Evolutionary conservation across 805 yeast species (phyloP), one percentile per base, ranked within the genome.

Genomic region (Myxozyma monticola): DNA sequence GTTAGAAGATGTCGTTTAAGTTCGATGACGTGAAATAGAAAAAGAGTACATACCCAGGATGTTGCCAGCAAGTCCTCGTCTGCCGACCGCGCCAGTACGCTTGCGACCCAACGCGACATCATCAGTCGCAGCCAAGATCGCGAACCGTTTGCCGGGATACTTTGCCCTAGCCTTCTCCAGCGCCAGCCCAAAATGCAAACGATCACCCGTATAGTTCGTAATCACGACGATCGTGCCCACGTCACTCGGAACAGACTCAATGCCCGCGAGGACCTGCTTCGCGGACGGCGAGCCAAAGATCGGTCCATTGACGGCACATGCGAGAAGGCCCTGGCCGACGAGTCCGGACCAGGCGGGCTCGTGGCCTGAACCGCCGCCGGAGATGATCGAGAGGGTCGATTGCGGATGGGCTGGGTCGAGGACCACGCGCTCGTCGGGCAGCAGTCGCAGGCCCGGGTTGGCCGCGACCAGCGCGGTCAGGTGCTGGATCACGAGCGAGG

Each of bases 341-440:
- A 82, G 89, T 0, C 96, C 97, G 5, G 87, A 88, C 65, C 90
- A 96, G 3, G 89, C 75, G 18, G 97, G 97, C 69, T 90, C 98
- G 64, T 90, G 98, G 37, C 98, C 98, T 9, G 89, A 80, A 24
- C 97, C 97, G 48, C 98, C 98, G 50, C 96, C 96, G 28, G 96
- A 82, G 25, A 90, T 71, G 44, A 90, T 63, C 4, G 87, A 77
- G 38, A 89, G 84, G 17, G 47, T 62, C 33, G 57, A 36, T 4
- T 50, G 48, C 14, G 44, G 54, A 29, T 58, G 55, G 22, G 76
- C 71, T 4, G 59, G 48, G 21, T 43, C 51, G 25, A 60, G 53
- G 12, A 48, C 45, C 21, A 52, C 54, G 31, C 76, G 71, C 62
- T 83, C 85, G 8, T 75, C 63, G 18, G 79, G 79, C 41, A 83